phyloP scores from a whole-genome alignment of 2,329 filamentous ascomycete genomes.

The Atkinsonella hypoxylon region DNA sequence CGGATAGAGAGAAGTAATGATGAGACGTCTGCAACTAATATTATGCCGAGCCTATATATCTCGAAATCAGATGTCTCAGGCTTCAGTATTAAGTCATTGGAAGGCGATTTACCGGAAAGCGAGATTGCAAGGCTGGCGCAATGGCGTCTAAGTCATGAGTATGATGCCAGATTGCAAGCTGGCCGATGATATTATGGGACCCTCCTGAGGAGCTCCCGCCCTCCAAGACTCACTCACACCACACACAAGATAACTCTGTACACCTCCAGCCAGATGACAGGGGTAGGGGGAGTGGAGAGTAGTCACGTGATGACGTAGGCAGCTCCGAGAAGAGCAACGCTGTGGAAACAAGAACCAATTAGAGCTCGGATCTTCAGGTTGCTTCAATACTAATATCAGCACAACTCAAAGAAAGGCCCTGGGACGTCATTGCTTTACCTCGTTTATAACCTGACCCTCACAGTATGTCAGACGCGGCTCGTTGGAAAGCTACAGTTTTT shows the following conservation, averaged over 20 bases:
- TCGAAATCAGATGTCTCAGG: not conserved
- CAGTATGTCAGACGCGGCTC: constrained; percentile 66
- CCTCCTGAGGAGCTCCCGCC: constrained; percentile 18
- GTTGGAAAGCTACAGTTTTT: constrained; percentile 85
- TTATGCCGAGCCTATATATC: constrained; percentile 3
- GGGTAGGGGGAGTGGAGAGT: not conserved
- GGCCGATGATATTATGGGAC: constrained; percentile 7
- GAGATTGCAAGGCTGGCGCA: constrained; percentile 7
- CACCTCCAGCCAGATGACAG: not conserved
- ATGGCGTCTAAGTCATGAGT: constrained; percentile 15
- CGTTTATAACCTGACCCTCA: not conserved
- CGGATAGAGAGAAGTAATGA: not conserved
- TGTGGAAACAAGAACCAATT: not conserved
- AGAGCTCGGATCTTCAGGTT: not conserved
- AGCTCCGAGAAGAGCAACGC: not conserved
- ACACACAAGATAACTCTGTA: not conserved
- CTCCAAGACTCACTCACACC: not conserved
- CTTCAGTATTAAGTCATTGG: not conserved
- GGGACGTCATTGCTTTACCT: not conserved
- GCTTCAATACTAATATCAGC: not conserved
- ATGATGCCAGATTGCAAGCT: constrained; percentile 36
- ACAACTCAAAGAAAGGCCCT: not conserved
- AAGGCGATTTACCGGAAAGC: constrained; percentile 7
- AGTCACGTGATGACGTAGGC: not conserved
- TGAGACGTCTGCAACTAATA: not conserved